Percentiles rank a stretch among this genome's conserved stretches.
Conservation (phyloP, 306 rosid genomes). For the Lithocarpus polystachyus region DNA sequence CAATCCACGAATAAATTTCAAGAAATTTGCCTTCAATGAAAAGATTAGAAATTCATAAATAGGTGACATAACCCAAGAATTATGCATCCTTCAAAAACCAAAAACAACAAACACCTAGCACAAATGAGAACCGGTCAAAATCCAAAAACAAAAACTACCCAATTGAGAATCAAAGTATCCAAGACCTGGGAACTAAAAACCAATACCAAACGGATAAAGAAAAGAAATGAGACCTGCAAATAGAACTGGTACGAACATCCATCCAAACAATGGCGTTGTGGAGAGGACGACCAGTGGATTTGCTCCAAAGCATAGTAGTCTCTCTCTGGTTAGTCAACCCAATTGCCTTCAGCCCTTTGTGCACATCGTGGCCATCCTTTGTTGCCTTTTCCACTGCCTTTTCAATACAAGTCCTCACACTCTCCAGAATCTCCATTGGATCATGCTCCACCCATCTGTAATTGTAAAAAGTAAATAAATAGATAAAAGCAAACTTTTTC, state of each 20-base stretch:
- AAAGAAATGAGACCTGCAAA: slow-evolving; percentile 61
- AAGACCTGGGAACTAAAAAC: not conserved
- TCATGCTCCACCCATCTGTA: slow-evolving; percentile 92
- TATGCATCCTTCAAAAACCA: not conserved
- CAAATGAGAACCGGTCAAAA: too few relatives aligned
- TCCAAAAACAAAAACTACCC: not conserved
- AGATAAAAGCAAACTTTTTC: not conserved
- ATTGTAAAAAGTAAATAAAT: not conserved
- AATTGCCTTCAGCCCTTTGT: slow-evolving; percentile 65
- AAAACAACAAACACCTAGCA: not conserved
- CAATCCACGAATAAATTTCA: too few relatives aligned
- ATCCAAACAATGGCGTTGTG: slow-evolving; percentile 90
- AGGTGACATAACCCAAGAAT: too few relatives aligned
- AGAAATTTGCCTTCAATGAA: too few relatives aligned
- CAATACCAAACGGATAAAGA: not conserved
- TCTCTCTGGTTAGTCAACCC: slow-evolving; percentile 96
- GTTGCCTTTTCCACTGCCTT: slow-evolving; percentile 85
- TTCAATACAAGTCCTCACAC: slow-evolving; percentile 61
- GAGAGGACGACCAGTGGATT: slow-evolving; percentile 83
- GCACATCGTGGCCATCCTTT: slow-evolving; percentile 73
- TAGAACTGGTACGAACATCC: slow-evolving; percentile 77
- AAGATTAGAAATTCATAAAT: not conserved
- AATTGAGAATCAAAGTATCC: not conserved
- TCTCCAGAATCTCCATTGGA: slow-evolving; percentile 83
- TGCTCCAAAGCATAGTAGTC: slow-evolving; percentile 90